Base-by-base conservation (phyloP, 495 filamentous ascomycete genomes). In the Trichoderma gamsii region DNA sequence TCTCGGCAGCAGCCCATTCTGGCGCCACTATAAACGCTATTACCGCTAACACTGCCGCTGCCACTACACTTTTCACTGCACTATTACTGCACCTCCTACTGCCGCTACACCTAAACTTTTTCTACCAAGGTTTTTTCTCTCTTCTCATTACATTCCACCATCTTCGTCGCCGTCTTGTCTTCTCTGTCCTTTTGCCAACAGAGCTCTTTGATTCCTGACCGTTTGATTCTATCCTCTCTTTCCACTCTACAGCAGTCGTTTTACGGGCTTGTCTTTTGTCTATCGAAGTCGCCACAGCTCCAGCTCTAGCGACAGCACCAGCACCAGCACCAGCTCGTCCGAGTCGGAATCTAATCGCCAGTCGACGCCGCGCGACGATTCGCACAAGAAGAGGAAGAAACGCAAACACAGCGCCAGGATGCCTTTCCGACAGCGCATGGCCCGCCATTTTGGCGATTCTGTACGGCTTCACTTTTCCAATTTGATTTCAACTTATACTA, bases 371-470 rank as follows among this genome's bases (percentile, higher is more conserved):
- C 21, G 46, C 51, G 23, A 32, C 51, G 27, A 68, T 59, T 63
- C 66, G 21, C 25, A 52, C 15, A 43, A 29, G 21, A 41, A 59
- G 49, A 21, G n/a, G 27, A 41, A 25, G 66, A 52, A 21, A 11
- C 66, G 27, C 9, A 52, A 12, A 13, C 66, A 51, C 51, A 29
- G 29, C 35, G 8, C 35, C 35, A 75, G 67, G 46, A 77, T 77
- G 75, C 73, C 72, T 4, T 76, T 79, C 70, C 71, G 77, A 23
- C 71, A 75, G 59, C 70, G 73, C 46, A 72, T 79, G 68, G 73
- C 73, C 41, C 73, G 72, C 67, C 76, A 73, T 43, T 76, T 79
- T 64, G 76, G 76, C 63, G 76, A 76, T 23, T 73, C 66, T 51
- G 77, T 79, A 73, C 75, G 76, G 66, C 38, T 2, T 51, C 12